phyloP scores from a whole-genome alignment of 1,139 yeast species.

The Yamadazyma triangularis region DNA sequence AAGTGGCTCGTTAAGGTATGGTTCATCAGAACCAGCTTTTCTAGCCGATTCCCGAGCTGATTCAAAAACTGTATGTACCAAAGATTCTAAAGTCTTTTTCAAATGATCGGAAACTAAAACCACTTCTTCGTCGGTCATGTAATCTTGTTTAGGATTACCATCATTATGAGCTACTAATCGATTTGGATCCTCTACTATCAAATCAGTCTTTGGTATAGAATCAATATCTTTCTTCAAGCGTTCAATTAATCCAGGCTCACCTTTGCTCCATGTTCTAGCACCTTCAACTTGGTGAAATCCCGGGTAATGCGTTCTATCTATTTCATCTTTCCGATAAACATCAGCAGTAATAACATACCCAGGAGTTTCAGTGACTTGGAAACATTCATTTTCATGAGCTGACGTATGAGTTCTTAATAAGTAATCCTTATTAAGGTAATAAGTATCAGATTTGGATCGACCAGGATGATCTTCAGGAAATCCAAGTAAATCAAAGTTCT shows the following conservation, averaged over 20 bases:
- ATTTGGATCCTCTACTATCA: slow-evolving; percentile 64
- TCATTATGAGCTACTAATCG: slow-evolving; percentile 37
- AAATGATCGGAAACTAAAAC: slow-evolving; percentile 70
- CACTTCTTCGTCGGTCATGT: slow-evolving; percentile 67
- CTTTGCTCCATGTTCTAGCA: slow-evolving; percentile 76
- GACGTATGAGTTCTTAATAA: slow-evolving; percentile 91
- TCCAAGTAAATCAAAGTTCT: slow-evolving; percentile 88
- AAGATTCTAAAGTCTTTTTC: slow-evolving; percentile 77
- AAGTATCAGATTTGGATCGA: slow-evolving; percentile 87
- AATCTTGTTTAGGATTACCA: slow-evolving; percentile 74
- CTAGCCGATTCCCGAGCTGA: slow-evolving; percentile 67
- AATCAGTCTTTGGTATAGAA: slow-evolving; percentile 62
- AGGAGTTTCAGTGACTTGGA: slow-evolving; percentile 59
- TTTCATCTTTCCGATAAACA: slow-evolving; percentile 92
- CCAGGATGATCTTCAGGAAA: slow-evolving; percentile 95
- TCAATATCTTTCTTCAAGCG: slow-evolving; percentile 54
- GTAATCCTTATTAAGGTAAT: slow-evolving; percentile 70
- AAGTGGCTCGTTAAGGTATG: slow-evolving; percentile 68
- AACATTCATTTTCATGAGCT: slow-evolving; percentile 91
- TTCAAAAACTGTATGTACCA: slow-evolving; percentile 81
- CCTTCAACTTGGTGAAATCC: slow-evolving; percentile 99
- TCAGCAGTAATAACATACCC: slow-evolving; percentile 95
- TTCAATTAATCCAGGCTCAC: slow-evolving; percentile 33
- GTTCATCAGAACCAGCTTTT: slow-evolving; percentile 58
- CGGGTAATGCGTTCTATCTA: slow-evolving; percentile 94